Percentiles rank a stretch among this genome's conserved stretches.
These are phyloP conservation scores for Candida corydali DNA, from an alignment of 805 yeast genomes.

Conservation along the genomic window DNA sequence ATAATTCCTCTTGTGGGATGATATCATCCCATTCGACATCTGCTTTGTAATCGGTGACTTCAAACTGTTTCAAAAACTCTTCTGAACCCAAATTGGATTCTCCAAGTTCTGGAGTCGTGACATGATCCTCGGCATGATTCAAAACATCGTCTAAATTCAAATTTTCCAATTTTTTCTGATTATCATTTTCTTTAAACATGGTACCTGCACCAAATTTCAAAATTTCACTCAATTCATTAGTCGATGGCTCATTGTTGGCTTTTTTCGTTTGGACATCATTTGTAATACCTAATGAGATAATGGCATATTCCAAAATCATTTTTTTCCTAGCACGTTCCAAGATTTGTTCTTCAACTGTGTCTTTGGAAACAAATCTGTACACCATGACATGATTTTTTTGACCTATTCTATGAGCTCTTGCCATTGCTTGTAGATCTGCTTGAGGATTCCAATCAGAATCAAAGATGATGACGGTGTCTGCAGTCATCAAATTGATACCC, in stretches of 20 bases:
- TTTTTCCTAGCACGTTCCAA: conserved; percentile 94
- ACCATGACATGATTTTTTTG: conserved; percentile 98
- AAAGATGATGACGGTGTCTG: conserved; percentile 96
- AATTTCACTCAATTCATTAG: conserved; percentile 86
- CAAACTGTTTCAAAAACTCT: conserved; percentile 94
- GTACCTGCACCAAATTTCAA: conserved; percentile 97
- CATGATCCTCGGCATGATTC: conserved; percentile 95
- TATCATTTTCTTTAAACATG: conserved; percentile 94
- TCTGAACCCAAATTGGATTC: conserved; percentile 98
- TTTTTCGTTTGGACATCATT: conserved; percentile 52
- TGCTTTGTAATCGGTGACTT: conserved; percentile 97
- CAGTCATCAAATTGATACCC: conserved; percentile 98
- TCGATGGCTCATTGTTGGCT: conserved; percentile 63
- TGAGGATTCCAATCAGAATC: conserved; percentile 99
- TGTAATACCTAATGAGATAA: conserved; percentile 91
- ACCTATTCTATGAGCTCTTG: conserved; percentile 99
- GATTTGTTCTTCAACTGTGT: conserved; percentile 96
- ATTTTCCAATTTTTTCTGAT: conserved; percentile 92
- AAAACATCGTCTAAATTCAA: conserved; percentile 93
- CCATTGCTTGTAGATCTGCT: conserved; percentile 99
- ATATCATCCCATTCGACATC: conserved; percentile 99
- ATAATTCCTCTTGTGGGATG: conserved; percentile 90
- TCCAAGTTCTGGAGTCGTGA: conserved; percentile 93
- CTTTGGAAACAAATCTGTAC: conserved; percentile 95
- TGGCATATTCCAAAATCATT: conserved; percentile 97